Percentiles rank a stretch among this genome's conserved stretches.
Evolutionary conservation across 2,329 filamentous ascomycete genomes (phyloP).

Genomic region (Beauveria sp.): DNA sequence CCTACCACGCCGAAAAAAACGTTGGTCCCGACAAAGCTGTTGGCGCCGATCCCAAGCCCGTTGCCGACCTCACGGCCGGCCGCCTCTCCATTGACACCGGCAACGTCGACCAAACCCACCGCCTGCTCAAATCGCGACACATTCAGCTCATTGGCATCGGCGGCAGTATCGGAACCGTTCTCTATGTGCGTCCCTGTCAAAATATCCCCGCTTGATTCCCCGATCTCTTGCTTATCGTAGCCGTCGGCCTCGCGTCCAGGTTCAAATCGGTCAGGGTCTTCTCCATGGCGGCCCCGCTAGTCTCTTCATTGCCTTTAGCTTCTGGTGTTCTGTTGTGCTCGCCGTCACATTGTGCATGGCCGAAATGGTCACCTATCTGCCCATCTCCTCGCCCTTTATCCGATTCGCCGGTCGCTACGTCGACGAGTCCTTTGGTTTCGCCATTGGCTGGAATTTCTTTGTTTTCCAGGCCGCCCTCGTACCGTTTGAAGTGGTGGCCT

Average conservation of each 20-base stretch:
- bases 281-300: slow-evolving; percentile 52
- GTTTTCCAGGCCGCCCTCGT: slow-evolving; percentile 60
- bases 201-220: slow-evolving; percentile 4
- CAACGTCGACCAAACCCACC: slow-evolving; percentile 36
- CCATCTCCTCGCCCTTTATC: slow-evolving; percentile 72
- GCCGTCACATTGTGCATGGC: slow-evolving; percentile 55
- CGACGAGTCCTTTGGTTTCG: slow-evolving; percentile 67
- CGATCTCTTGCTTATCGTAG: slow-evolving; percentile 9
- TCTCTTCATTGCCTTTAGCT: slow-evolving; percentile 50
- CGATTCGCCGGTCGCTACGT: slow-evolving; percentile 69
- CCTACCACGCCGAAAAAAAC: slow-evolving; percentile 18
- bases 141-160: slow-evolving; percentile 57
- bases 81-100: slow-evolving; percentile 15
- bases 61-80: slow-evolving; percentile 3
- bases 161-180: slow-evolving; percentile 55
- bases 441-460: slow-evolving; percentile 69
- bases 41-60: not conserved
- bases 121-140: slow-evolving; percentile 46
- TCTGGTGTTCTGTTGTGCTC: slow-evolving; percentile 56
- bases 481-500: slow-evolving; percentile 60
- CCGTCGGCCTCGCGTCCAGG: slow-evolving; percentile 23
- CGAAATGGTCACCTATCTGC: slow-evolving; percentile 71
- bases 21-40: not conserved
- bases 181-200: slow-evolving; percentile 37
- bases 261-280: slow-evolving; percentile 50